phyloP scores from a whole-genome alignment of 768 basidiomycete genomes.

The Dioszegia crocea region DNA sequence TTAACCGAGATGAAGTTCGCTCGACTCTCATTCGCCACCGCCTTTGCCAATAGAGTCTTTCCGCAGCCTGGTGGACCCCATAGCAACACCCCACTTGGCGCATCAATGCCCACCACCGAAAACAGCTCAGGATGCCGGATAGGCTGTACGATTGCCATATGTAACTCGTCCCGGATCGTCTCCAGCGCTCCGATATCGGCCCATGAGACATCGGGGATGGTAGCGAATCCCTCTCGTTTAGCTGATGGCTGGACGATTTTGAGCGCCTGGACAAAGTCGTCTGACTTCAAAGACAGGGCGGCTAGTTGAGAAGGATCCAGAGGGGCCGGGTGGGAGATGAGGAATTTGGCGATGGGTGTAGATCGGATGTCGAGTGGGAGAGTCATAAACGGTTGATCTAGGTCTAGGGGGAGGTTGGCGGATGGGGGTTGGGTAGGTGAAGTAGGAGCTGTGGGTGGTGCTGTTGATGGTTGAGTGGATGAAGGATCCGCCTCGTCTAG shows the following conservation, averaged over 20 bases:
- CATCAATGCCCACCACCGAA: conserved; percentile 78
- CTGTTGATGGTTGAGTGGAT: background rate
- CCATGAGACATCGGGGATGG: conserved; percentile 94
- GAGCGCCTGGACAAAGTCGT: conserved; percentile 78
- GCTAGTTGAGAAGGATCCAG: conserved; percentile 72
- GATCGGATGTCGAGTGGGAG: conserved; percentile 54
- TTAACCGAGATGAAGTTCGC: conserved; percentile 99
- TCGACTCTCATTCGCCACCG: conserved; percentile 89
- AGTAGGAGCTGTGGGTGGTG: conserved; percentile 3
- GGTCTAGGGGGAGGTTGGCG: conserved; percentile 5
- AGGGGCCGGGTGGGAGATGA: conserved; percentile 77
- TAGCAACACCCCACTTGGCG: conserved; percentile 87
- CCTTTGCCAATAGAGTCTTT: conserved; percentile 95
- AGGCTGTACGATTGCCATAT: conserved; percentile 96
- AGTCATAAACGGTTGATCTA: conserved; percentile 47
- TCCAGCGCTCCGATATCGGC: conserved; percentile 89
- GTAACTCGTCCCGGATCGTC: conserved; percentile 77
- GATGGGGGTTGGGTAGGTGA: background rate
- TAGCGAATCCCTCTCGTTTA: conserved; percentile 95
- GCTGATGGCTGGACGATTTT: conserved; percentile 89
- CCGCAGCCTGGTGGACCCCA: conserved; percentile 99
- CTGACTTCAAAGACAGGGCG: conserved; percentile 71
- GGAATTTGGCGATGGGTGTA: conserved; percentile 79
- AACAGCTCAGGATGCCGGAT: conserved; percentile 87
- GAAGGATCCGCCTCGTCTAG: conserved; percentile 39